phyloP scores from a whole-genome alignment of 768 basidiomycete genomes.

The Lentinula lateritia region DNA sequence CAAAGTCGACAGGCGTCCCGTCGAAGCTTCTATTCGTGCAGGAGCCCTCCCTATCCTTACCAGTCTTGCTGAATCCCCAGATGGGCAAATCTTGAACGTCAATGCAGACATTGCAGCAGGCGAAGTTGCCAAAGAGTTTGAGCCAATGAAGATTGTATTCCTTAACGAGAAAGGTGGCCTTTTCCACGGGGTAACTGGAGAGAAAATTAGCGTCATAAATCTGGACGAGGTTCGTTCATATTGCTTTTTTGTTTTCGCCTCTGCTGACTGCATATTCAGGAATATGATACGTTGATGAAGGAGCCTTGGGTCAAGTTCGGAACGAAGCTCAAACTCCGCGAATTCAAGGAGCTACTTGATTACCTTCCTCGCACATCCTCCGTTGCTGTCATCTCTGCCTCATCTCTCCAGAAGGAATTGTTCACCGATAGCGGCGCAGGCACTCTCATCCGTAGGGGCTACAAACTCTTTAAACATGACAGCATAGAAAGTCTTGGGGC shows the following conservation, averaged over 20 bases:
- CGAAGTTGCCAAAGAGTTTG: conserved; percentile 94
- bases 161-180: conserved; percentile 97
- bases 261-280: conserved; percentile 37
- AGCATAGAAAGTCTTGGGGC: conserved; percentile 81
- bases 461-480: conserved; percentile 91
- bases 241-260: background rate
- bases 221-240: conserved; percentile 73
- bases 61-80: conserved; percentile 86
- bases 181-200: conserved; percentile 94
- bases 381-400: conserved; percentile 94
- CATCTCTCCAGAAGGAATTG: conserved; percentile 92
- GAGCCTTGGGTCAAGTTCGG: conserved; percentile 99
- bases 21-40: conserved; percentile 94
- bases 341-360: conserved; percentile 98
- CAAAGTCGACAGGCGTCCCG: conserved; percentile 89
- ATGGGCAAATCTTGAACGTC: conserved; percentile 98
- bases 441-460: conserved; percentile 95
- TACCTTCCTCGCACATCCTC: conserved; percentile 97
- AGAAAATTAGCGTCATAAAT: conserved; percentile 96
- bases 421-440: conserved; percentile 99
- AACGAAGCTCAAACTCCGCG: conserved; percentile 97
- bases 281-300: conserved; percentile 95
- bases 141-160: conserved; percentile 96
- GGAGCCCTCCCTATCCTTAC: conserved; percentile 96
- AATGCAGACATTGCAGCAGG: conserved; percentile 99